Evolutionary conservation across 306 rosid genomes (phyloP).

Genomic region (Begonia fuchsioides): DNA sequence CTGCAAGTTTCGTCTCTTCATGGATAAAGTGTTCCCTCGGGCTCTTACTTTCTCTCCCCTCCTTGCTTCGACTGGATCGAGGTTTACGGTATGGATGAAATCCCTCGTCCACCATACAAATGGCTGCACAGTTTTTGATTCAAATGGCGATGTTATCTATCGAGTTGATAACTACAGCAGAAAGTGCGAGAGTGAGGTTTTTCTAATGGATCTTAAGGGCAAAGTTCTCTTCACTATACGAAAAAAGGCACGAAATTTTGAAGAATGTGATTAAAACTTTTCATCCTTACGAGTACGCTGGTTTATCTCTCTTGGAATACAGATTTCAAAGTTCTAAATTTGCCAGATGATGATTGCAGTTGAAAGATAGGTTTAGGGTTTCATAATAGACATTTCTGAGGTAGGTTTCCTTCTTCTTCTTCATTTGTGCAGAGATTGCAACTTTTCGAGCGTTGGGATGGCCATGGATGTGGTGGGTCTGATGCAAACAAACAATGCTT

Average conservation of each 20-base stretch:
- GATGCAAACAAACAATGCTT: slow-evolving; percentile 28
- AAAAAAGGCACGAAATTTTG: slow-evolving; percentile 10
- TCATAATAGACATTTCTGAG: too few species aligned
- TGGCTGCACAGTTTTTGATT: slow-evolving; percentile 24
- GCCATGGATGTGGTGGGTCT: slow-evolving; percentile 21
- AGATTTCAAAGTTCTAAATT: too few species aligned
- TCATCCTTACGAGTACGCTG: not conserved
- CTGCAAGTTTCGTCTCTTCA: too few species aligned
- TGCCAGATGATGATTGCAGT: not conserved
- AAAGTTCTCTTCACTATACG: slow-evolving; percentile 21
- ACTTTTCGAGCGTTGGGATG: slow-evolving; percentile 68
- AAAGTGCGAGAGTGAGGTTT: slow-evolving; percentile 18
- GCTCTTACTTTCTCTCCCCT: not conserved
- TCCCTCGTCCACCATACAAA: slow-evolving; percentile 28
- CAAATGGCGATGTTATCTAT: slow-evolving; percentile 19
- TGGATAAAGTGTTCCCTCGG: not conserved
- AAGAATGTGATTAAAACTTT: not conserved
- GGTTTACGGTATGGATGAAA: slow-evolving; percentile 27
- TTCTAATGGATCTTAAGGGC: slow-evolving; percentile 28
- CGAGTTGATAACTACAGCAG: slow-evolving; percentile 25
- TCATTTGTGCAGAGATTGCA: slow-evolving; percentile 42
- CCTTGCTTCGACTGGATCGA: slow-evolving; percentile 11
- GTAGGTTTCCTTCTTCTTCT: too few species aligned
- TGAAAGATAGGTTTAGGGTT: not conserved
- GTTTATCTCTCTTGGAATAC: not conserved